Evolutionary conservation across 2,329 filamentous ascomycete species (phyloP).

Genomic region (Diaporthe sp.): DNA sequence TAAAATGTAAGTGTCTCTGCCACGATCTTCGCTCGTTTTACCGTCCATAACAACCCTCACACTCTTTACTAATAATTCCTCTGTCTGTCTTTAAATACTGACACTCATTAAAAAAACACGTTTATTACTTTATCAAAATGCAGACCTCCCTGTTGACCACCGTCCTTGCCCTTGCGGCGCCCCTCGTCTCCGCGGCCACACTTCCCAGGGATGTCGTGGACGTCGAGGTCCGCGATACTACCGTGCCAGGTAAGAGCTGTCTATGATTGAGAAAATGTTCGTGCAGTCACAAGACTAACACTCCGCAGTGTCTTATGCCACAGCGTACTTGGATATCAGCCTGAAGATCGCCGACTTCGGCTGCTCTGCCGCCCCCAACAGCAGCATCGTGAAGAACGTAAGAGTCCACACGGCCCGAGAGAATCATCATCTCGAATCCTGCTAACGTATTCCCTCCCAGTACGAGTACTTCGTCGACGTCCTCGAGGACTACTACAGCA

Average conservation of each 20-base stretch:
- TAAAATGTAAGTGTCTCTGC: background rate
- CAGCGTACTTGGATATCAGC: constrained; percentile 13
- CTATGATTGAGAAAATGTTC: background rate
- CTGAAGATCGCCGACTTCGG: constrained; percentile 32
- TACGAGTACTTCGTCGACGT: constrained; percentile 33
- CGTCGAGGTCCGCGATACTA: constrained; percentile 9
- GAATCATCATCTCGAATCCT: background rate
- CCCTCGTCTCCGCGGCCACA: constrained; percentile 10
- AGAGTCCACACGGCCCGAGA: background rate
- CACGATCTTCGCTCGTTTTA: background rate
- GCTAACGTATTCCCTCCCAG: background rate
- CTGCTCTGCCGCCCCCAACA: constrained; percentile 2
- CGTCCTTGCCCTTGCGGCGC: constrained; percentile 10
- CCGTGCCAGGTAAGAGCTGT: constrained; percentile 1
- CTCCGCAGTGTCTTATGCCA: constrained; percentile 20
- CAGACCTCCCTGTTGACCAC: background rate
- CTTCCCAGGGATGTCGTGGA: background rate
- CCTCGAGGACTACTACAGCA: constrained; percentile 21
- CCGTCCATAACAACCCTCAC: background rate
- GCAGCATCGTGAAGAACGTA: constrained; percentile 14
- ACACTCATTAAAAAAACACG: background rate
- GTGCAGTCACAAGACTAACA: background rate
- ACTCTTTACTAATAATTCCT: background rate
- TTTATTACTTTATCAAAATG: constrained; percentile 12
- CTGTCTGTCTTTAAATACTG: background rate